Conservation (phyloP, 108 stramenopile genomes). For the Fragilaria radians region DNA sequence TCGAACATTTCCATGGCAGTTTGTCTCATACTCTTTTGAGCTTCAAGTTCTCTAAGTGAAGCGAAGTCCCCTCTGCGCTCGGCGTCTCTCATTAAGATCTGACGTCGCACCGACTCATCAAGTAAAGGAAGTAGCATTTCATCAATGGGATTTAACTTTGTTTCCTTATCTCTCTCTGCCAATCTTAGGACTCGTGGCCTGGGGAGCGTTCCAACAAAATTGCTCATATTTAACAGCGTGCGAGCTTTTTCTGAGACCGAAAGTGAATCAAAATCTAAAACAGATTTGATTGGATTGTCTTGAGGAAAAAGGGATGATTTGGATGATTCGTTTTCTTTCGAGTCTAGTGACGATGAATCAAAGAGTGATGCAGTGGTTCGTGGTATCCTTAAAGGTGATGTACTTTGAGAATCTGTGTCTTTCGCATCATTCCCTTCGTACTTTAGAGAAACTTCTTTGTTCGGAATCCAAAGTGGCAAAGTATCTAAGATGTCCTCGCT, state of each 20-base stretch:
- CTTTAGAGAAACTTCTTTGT: constrained; percentile 28
- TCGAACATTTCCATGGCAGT: constrained; percentile 53
- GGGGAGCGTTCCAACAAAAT: constrained; percentile 56
- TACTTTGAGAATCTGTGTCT: constrained; percentile 17
- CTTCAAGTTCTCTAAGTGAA: constrained; percentile 37
- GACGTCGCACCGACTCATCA: constrained; percentile 75
- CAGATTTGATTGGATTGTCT: constrained; percentile 61
- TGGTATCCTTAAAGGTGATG: constrained; percentile 50
- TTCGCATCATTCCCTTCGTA: constrained; percentile 48
- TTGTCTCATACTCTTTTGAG: constrained; percentile 58
- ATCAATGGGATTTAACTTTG: constrained; percentile 38
- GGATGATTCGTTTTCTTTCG: constrained; percentile 9
- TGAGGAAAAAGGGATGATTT: constrained; percentile 44
- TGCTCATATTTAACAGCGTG: constrained; percentile 58
- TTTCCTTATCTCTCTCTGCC: not conserved
- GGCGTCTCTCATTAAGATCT: constrained; percentile 68
- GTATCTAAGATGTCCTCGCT: constrained; percentile 10
- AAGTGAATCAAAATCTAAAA: constrained; percentile 60
- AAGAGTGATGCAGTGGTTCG: constrained; percentile 44
- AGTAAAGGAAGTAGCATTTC: constrained; percentile 68
- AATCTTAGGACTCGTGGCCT: constrained; percentile 53
- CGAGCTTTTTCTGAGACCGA: constrained; percentile 56
- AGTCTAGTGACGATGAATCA: constrained; percentile 32
- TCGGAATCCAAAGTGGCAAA: constrained; percentile 28
- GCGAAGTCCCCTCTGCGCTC: constrained; percentile 48